These are phyloP conservation scores for Lithohypha guttulata DNA, from an alignment of 2,329 filamentous ascomycete genomes.

Conservation along the genomic window DNA sequence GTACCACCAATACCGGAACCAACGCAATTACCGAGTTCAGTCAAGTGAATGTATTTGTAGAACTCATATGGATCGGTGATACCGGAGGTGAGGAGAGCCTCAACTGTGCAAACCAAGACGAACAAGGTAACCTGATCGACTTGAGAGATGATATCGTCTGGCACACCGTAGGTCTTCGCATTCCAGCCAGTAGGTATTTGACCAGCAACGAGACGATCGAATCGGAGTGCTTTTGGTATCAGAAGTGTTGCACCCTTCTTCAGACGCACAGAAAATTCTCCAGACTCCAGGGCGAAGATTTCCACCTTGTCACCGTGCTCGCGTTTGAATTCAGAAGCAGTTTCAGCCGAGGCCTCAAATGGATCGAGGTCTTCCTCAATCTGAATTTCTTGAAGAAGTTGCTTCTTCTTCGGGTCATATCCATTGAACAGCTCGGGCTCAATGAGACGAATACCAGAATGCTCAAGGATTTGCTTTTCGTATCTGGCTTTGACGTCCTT, in stretches of 20 bases:
- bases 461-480: conserved; percentile 91
- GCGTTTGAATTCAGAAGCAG: conserved; percentile 90
- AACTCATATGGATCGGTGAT: conserved; percentile 99
- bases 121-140: conserved; percentile 95
- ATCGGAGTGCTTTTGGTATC: conserved; percentile 93
- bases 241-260: conserved; percentile 91
- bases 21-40: conserved; percentile 94
- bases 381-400: conserved; percentile 92
- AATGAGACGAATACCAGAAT: conserved; percentile 93
- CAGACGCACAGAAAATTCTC: conserved; percentile 86
- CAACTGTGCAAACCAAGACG: conserved; percentile 85
- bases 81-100: conserved; percentile 81
- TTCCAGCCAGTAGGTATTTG: conserved; percentile 97
- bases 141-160: conserved; percentile 94
- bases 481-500: conserved; percentile 97
- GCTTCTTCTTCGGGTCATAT: conserved; percentile 97
- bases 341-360: conserved; percentile 95
- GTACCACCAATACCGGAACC: conserved; percentile 98
- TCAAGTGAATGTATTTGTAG: conserved; percentile 98
- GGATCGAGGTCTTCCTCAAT: conserved; percentile 95
- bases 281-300: conserved; percentile 90
- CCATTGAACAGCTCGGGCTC: conserved; percentile 94
- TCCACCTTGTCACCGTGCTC: conserved; percentile 97
- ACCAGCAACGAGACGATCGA: conserved; percentile 92
- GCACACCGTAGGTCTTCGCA: conserved; percentile 88